Base-by-base conservation (phyloP, 352 stramenopile genomes). In the Aphanomyces astaci region DNA sequence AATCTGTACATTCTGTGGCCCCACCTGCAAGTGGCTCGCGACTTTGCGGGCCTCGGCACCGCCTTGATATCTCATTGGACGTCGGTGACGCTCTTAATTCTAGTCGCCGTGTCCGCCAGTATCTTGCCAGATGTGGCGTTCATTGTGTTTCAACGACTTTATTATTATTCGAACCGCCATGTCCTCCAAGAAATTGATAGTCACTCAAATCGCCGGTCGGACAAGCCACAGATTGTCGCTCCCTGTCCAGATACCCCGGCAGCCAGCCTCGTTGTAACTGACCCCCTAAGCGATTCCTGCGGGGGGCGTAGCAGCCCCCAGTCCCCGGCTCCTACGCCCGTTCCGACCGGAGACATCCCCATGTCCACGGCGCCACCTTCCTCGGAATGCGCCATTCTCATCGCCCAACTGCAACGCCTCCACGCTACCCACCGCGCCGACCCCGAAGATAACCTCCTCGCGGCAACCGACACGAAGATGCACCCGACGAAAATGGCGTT, bases 151-250 rank as follows among this genome's bases (percentile, higher is more conserved):
- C 84, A 86, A 63, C 80, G 88, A 62, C 89, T 92, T 79, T 92
- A 93, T 25, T 65, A 92, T 39, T 84, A 83, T 2, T 87, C 81
- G 0, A 90, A 85, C 57, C 85, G 81, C 64, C 80, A 90, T 32
- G 89, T 94, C 33, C 90, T 92, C 32, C 71, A 86, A 25, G 86
- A 94, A 54, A 92, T 94, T 62, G 86, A 94, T 52, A 87, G 78
- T n/a, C 81, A 84, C 0, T 39, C 91, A 0, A 76, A n/a, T n/a
- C n/a, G n/a, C n/a, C n/a, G n/a, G n/a, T n/a, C n/a, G n/a, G n/a
- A n/a, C n/a, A n/a, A 43, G 15, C 7, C 36, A 15, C 36, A 43
- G 78, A 0, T 15, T 15, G 36, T 43, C 7, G 36, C 36, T 43
- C 36, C 36, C 7, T 43, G 36, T 15, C 36, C 36, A 7, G 36